Conservation (phyloP, 495 filamentous ascomycete genomes). For the Parathielavia hyrcaniae region DNA sequence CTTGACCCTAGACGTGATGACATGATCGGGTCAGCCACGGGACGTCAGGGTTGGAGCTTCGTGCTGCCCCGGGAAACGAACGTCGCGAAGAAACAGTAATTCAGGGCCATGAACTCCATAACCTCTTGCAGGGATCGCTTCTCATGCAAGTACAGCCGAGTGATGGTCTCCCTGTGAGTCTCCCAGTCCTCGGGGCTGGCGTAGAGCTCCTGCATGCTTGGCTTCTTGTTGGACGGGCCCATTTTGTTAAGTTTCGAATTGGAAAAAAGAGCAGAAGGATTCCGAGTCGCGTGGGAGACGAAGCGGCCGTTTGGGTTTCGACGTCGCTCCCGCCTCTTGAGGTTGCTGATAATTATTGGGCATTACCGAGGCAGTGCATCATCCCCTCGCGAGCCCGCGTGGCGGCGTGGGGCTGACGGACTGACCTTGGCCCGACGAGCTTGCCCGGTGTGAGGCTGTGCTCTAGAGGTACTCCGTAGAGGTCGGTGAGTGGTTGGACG, state of each 20-base stretch:
- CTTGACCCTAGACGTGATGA: constrained; percentile 27
- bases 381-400: too few relatives aligned
- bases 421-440: background rate
- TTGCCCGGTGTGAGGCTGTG: background rate
- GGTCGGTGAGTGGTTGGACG: background rate
- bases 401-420: background rate
- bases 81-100: constrained; percentile 38
- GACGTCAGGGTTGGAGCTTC: background rate
- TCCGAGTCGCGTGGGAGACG: background rate
- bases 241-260: background rate
- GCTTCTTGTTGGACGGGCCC: constrained; percentile 1
- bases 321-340: too few relatives aligned
- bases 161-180: constrained; percentile 19
- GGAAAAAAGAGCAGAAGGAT: background rate
- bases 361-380: too few relatives aligned
- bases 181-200: constrained; percentile 23
- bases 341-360: too few relatives aligned
- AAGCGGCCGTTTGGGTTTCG: background rate
- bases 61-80: constrained; percentile 16
- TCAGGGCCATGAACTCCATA: constrained; percentile 38
- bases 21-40: background rate
- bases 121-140: constrained; percentile 38
- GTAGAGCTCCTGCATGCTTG: constrained; percentile 11
- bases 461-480: too few relatives aligned
- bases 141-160: constrained; percentile 35